Base-by-base conservation (phyloP, 768 basidiomycete genomes). In the Pisolithus albus region DNA sequence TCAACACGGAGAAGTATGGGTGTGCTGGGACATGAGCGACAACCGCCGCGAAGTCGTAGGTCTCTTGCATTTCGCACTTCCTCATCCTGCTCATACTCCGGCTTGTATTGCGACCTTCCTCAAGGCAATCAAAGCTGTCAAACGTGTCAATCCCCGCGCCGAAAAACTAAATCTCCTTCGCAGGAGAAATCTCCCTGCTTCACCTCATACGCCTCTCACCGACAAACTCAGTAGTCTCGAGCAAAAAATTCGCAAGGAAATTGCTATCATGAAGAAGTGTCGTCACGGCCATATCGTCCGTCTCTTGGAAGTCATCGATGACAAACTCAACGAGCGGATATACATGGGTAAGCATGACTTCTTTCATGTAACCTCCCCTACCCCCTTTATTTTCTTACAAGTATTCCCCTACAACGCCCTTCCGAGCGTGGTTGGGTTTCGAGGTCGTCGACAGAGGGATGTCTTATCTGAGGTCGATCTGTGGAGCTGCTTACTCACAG, bases 191-290 rank as follows among this genome's bases (percentile, higher is more conserved):
- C 68, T 75, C 13, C 68, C 77, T 18, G 58, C 60, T 11, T 64
- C 73, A 4, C 64, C 69, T 15, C 79, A 81, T 53, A 70, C 76
- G 0, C 76, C 81, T 23, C 70, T 89, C n/a, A 78, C 77, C 4
- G 85, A 87, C 66, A 78, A 78, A 54, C 77, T 87, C 39, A 76
- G 79, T 52, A 85, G 81, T 21, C 82, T 82, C 28, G 91, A 92
- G 63, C 77, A 82, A 56, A 91, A 92, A 72, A 92, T 96, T 55
- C 78, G 83, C 58, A 86, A 84, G 67, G 95, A 98, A 71, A 93
- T 98, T 53, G 96, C 96, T 2, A 94, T 98, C 67, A 96, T 99
- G 91, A 98, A 97, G 75, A 94, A 96, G 64, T 86, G 90, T 61
- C 74, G 84, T 44, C 92, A 96, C 63, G 85, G 88, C 0, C 85